Percentiles rank a stretch among this genome's conserved stretches.
phyloP scores from a whole-genome alignment of 805 yeast species.

The Isabelozyma gotoi region DNA sequence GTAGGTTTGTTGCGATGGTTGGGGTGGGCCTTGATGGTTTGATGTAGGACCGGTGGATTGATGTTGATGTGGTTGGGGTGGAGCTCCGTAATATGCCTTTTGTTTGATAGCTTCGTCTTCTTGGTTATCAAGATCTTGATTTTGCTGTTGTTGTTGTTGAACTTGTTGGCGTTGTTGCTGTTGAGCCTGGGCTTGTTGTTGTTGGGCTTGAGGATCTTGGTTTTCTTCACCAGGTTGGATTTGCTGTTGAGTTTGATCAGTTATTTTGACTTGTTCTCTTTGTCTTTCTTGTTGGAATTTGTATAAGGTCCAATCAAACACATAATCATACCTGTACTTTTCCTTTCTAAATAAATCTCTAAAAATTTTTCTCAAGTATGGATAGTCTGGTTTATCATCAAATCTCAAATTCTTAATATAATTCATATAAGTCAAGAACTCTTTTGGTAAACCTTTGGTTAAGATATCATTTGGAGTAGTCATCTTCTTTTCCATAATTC shows the following conservation, averaged over 20 bases:
- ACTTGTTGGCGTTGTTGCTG: slow-evolving; percentile 16
- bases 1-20: slow-evolving; percentile 17
- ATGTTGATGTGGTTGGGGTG: slow-evolving; percentile 2
- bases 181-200: slow-evolving; percentile 10
- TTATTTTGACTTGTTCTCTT: slow-evolving; percentile 38
- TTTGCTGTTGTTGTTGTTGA: slow-evolving; percentile 11
- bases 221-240: slow-evolving; percentile 9
- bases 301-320: slow-evolving; percentile 95
- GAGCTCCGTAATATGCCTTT: slow-evolving; percentile 2
- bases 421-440: slow-evolving; percentile 82
- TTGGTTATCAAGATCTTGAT: slow-evolving; percentile 14
- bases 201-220: slow-evolving; percentile 13
- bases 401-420: slow-evolving; percentile 89
- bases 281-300: slow-evolving; percentile 66
- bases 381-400: slow-evolving; percentile 95
- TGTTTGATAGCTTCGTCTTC: slow-evolving; percentile 6
- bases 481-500: slow-evolving; percentile 93
- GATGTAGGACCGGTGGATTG: slow-evolving; percentile 6
- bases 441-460: slow-evolving; percentile 89
- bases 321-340: slow-evolving; percentile 87
- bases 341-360: slow-evolving; percentile 87
- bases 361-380: slow-evolving; percentile 81
- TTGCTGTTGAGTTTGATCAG: slow-evolving; percentile 25
- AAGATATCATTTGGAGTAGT: slow-evolving; percentile 82
- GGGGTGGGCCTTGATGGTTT: slow-evolving; percentile 11